Base-by-base conservation (phyloP, 208 protist genomes). In the Dictyostelium gargantuum region DNA sequence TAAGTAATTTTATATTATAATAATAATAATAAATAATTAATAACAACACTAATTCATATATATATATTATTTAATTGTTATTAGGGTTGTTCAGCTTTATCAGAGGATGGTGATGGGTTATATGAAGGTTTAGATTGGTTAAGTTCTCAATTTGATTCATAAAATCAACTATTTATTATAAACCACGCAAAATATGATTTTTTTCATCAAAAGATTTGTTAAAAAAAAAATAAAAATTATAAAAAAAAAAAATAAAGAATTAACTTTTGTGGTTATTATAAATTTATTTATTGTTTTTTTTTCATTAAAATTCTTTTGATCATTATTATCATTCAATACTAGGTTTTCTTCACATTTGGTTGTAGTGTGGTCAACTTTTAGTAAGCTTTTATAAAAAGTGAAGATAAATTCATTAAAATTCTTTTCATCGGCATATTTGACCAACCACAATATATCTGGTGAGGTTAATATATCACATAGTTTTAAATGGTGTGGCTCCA, bases 121-220 rank as follows among this genome's bases (percentile, higher is more conserved):
- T 92, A 92, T 77, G 85, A 92, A 66, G 85, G 85, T 40, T 66
- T 92, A n/a, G 85, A 92, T 77, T 92, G 85, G 85, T 40, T 92
- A 44, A 89, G 48, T 89, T 89, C 82, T 32, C 82, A 89, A 86
- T 86, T 77, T 63, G 81, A 86, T 80, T 58, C 35, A 35, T 50
- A 75, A 72, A 72, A 21, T 21, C 6, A 38, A 68, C 3, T 11
- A n/a, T n/a, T n/a, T n/a, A n/a, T n/a, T n/a, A n/a, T n/a, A n/a
- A n/a, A n/a, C n/a, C n/a, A n/a, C n/a, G n/a, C n/a, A n/a, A n/a
- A n/a, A n/a, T n/a, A n/a, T n/a, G n/a, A n/a, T n/a, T n/a, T n/a
- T n/a, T n/a, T n/a, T n/a, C n/a, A n/a, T n/a, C n/a, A n/a, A n/a
- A n/a, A n/a, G n/a, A n/a, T n/a, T n/a, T n/a, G n/a, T n/a, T n/a